Conservation (phyloP, 2,329 filamentous ascomycete genomes). For the Aspergillus tanneri region DNA sequence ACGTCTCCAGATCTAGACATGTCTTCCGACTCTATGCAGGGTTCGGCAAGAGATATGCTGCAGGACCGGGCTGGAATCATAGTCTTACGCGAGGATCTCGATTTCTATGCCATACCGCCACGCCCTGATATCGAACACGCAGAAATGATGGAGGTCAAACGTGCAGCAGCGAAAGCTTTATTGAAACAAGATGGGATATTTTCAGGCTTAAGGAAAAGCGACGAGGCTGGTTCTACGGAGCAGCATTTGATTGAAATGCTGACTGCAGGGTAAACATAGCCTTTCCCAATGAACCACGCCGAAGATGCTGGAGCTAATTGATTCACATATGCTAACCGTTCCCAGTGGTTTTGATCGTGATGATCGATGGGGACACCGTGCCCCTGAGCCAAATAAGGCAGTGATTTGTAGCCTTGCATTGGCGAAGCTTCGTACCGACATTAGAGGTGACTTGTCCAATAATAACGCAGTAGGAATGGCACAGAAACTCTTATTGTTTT, state of each 20-base stretch:
- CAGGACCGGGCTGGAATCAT: constrained; percentile 93
- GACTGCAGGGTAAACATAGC: constrained; percentile 80
- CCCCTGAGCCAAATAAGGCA: constrained; percentile 96
- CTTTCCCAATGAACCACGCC: neutral
- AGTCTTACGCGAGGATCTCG: constrained; percentile 89
- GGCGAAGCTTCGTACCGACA: constrained; percentile 87
- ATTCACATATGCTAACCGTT: constrained; percentile 15
- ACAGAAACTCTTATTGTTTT: constrained; percentile 95
- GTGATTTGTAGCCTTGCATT: constrained; percentile 96
- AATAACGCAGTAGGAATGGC: constrained; percentile 90
- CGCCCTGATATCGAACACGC: constrained; percentile 75
- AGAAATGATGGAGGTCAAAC: constrained; percentile 96
- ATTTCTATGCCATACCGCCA: constrained; percentile 96
- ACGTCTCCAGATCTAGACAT: constrained; percentile 60
- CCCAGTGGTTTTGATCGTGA: constrained; percentile 91
- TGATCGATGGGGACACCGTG: constrained; percentile 91
- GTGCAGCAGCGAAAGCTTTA: constrained; percentile 82
- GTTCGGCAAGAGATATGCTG: constrained; percentile 71
- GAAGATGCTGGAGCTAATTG: neutral
- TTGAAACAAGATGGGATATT: constrained; percentile 93
- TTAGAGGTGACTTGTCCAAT: constrained; percentile 72
- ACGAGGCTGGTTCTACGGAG: constrained; percentile 94
- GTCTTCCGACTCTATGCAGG: constrained; percentile 70
- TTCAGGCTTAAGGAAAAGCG: constrained; percentile 88
- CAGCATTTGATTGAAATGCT: constrained; percentile 99